Percentiles rank a stretch among this genome's conserved stretches.
Evolutionary conservation across 176 grass and related monocot genomes (phyloP).

Genomic region (Aegilops sharonensis): DNA sequence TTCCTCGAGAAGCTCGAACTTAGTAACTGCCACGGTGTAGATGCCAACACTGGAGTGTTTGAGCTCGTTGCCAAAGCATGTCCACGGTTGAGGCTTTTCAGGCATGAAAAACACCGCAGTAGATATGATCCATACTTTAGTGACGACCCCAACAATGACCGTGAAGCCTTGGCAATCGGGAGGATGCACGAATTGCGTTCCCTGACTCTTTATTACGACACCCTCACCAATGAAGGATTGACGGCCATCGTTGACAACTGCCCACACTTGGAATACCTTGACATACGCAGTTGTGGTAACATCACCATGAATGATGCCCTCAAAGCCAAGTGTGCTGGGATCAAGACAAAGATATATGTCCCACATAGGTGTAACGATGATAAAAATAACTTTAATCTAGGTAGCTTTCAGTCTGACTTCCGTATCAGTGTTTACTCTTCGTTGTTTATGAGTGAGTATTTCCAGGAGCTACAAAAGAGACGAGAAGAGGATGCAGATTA

Average conservation of each 20-base stretch:
- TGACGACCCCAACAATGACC: neutral
- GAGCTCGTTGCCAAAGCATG: neutral
- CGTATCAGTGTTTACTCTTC: neutral
- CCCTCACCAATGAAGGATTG: neutral
- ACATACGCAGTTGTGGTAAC: neutral
- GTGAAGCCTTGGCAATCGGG: neutral
- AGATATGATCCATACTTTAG: too few species aligned
- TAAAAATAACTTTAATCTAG: too few species aligned
- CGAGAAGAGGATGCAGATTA: neutral
- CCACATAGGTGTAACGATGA: neutral
- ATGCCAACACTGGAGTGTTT: neutral
- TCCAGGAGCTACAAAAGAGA: too few species aligned
- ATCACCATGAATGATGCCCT: neutral
- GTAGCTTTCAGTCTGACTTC: neutral
- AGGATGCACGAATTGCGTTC: neutral
- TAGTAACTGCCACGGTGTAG: neutral
- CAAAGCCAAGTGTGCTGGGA: neutral
- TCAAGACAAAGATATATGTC: neutral
- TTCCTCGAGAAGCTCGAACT: neutral
- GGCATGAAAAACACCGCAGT: neutral
- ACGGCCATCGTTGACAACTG: neutral
- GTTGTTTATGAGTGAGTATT: neutral
- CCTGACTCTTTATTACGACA: neutral
- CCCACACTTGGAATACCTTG: neutral
- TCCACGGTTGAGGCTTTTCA: neutral